Evolutionary conservation across 208 protist genomes (phyloP).

Genomic region (Entamoeba dispar): DNA sequence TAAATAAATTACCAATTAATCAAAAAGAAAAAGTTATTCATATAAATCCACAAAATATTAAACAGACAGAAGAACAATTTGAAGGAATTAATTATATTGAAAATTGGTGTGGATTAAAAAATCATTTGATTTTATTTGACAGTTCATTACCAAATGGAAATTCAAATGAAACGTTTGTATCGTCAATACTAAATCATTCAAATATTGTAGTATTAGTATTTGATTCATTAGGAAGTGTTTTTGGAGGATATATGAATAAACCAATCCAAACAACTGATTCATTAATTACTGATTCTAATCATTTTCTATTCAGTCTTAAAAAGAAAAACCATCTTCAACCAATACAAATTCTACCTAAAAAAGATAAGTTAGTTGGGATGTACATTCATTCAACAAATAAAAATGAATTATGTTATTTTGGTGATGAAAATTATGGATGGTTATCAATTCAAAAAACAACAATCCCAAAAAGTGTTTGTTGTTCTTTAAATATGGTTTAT

Average conservation of each 20-base stretch:
- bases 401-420: no score
- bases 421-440: no score
- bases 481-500: no score
- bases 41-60: no score
- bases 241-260: background rate
- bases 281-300: background rate
- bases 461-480: no score
- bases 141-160: background rate
- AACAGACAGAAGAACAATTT: no score
- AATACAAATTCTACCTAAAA: no score
- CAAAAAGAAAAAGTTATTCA: no score
- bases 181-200: background rate
- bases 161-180: background rate
- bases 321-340: background rate
- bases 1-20: no score
- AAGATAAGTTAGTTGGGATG: no score
- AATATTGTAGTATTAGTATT: background rate
- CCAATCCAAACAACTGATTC: background rate
- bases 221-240: background rate
- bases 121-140: background rate
- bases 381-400: no score
- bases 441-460: no score
- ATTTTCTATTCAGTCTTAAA: background rate
- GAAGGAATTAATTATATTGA: background rate
- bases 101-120: background rate